Conservation (phyloP, 805 yeast species). For the Saturnispora galanensis region DNA sequence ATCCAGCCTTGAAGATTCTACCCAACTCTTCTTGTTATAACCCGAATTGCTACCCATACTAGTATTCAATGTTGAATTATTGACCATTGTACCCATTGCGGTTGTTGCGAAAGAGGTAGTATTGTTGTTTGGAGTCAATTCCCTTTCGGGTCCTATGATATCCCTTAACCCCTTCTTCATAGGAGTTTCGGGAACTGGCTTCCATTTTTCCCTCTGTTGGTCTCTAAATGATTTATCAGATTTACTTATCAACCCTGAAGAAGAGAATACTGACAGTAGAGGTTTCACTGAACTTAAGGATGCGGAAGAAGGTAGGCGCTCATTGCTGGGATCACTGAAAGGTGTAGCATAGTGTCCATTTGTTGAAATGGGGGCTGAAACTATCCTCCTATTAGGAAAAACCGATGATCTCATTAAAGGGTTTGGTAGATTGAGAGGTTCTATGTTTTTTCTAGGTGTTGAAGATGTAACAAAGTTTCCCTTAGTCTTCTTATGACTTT, state of each 20-base stretch:
- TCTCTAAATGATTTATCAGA: conserved; percentile 34
- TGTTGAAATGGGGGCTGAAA: conserved; percentile 2
- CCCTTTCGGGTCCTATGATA: conserved; percentile 16
- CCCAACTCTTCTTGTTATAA: conserved; percentile 5
- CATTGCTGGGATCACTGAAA: conserved; percentile 1
- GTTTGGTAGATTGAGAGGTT: conserved; percentile 8
- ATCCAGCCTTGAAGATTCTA: neutral
- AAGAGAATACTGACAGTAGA: conserved; percentile 71
- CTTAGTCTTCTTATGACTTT: neutral
- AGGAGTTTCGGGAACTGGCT: conserved; percentile 54
- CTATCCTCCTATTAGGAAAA: conserved; percentile 3
- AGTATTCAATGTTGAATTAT: conserved; percentile 4
- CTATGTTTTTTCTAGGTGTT: conserved; percentile 6
- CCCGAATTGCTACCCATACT: conserved; percentile 4
- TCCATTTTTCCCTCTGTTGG: conserved; percentile 14
- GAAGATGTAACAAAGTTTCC: neutral
- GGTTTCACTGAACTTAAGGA: conserved; percentile 70
- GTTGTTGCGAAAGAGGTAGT: conserved; percentile 6
- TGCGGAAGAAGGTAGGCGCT: conserved; percentile 32
- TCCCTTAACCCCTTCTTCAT: conserved; percentile 38
- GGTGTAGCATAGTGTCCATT: conserved; percentile 5
- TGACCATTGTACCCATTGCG: neutral
- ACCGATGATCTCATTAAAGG: neutral
- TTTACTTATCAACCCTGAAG: conserved; percentile 62
- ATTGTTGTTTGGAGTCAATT: conserved; percentile 5